phyloP scores from a whole-genome alignment of 495 filamentous ascomycete genomes.

The Penicillium canariense region DNA sequence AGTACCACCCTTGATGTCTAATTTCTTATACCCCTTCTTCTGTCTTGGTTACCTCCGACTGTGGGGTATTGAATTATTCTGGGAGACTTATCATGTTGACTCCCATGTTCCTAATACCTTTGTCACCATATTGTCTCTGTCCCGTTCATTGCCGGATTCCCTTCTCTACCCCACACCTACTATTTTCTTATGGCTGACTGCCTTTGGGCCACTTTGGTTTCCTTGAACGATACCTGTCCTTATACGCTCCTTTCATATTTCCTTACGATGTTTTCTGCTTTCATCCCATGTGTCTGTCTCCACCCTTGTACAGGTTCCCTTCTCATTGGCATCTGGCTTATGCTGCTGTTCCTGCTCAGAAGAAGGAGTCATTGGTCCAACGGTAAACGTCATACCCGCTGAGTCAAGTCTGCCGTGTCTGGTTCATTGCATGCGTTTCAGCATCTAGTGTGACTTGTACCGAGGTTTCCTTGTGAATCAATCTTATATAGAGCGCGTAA shows the following conservation, averaged over 20 bases:
- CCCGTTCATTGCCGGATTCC: constrained; percentile 4
- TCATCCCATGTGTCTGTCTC: neutral
- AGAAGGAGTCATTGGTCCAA: neutral
- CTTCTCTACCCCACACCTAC: neutral
- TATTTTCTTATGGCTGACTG: constrained; percentile 5
- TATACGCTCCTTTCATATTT: constrained; percentile 2
- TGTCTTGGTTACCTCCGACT: constrained; percentile 7
- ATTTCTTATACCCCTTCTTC: constrained; percentile 21
- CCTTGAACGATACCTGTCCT: constrained; percentile 8
- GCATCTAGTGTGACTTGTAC: neutral
- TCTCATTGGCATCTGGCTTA: neutral
- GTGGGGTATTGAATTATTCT: constrained; percentile 6
- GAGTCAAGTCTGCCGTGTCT: neutral
- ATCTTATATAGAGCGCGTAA: neutral
- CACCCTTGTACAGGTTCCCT: constrained; percentile 1
- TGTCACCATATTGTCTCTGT: neutral
- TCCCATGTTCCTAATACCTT: constrained; percentile 4
- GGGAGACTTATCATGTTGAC: neutral
- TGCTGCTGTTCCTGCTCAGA: neutral
- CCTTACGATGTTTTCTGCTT: neutral
- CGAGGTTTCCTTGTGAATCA: neutral
- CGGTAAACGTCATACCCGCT: neutral
- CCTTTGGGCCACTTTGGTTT: constrained; percentile 1
- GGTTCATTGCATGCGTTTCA: neutral
- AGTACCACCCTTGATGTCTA: constrained; percentile 20